Evolutionary conservation across 1,139 yeast species (phyloP), one percentile per base, ranked within the genome.

Genomic region (Yamadazyma buinensis): DNA sequence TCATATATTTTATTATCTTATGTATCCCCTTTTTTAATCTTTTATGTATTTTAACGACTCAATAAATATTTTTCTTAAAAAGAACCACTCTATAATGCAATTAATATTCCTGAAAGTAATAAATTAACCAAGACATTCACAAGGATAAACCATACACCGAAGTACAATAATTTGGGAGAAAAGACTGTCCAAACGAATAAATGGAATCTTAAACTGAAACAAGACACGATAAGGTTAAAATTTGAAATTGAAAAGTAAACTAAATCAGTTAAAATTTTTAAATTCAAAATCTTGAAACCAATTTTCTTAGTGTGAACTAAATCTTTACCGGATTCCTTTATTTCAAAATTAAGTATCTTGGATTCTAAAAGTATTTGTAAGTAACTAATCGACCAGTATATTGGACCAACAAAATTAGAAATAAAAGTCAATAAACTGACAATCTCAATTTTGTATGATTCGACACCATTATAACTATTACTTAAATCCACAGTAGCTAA

Each of bases 111-210:
- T 7, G 55, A 49, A 7, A 55, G 23, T 7, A 56, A 23, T 25
- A 60, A 47, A 40, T 75, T 82, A 21, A 73, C 52, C 8, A 71
- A 40, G 7, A 65, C 45, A 40, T 74, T 75, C 51, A 80, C 62
- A 37, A 78, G 61, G 1, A 77, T 39, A 24, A 74, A 62, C 98
- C 98, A 94, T 3, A 81, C 80, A 1, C 80, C 77, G 44, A 83
- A 82, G 54, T 82, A 92, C 23, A 95, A 71, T 13, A 92, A 59
- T 50, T 88, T 92, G 0, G 98, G 99, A 33, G 95, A 85, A 61
- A 92, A 92, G 4, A 94, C 98, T 2, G 97, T 87, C 97, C 98
- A 94, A 12, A 94, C 84, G 54, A 92, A 92, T 38, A 92, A 67
- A 54, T 92, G 98, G 51, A 81, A 85, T 46, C 95, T 71, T 43